Percentiles rank a stretch among this genome's conserved stretches.
Conservation (phyloP, 306 rosid species). For the Lathyrus aphaca region DNA sequence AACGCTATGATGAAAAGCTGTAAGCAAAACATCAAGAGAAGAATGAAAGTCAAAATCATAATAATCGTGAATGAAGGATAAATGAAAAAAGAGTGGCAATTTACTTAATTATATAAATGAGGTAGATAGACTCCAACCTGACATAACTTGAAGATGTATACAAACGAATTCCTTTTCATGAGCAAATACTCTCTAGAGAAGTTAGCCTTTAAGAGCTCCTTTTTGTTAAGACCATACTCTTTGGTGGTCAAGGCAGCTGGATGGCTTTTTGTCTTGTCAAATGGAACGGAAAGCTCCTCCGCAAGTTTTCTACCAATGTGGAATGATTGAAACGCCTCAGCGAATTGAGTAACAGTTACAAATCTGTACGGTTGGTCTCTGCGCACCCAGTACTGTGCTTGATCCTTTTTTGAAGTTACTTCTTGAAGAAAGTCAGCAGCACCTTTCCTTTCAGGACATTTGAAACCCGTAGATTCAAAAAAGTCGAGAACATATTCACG, state of each 20-base stretch:
- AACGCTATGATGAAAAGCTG: conserved; percentile 61
- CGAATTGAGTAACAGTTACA: conserved; percentile 50
- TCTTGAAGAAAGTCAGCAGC: conserved; percentile 67
- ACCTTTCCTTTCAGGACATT: conserved; percentile 62
- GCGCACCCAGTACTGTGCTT: conserved; percentile 57
- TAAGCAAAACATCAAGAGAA: conserved; percentile 30
- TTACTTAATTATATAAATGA: not conserved
- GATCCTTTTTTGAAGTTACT: conserved; percentile 63
- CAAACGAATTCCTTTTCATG: conserved; percentile 58
- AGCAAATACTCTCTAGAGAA: conserved; percentile 57
- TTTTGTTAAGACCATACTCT: conserved; percentile 51
- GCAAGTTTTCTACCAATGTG: conserved; percentile 44
- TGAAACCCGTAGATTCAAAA: conserved; percentile 56
- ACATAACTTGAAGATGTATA: conserved; percentile 49
- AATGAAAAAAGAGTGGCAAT: not conserved
- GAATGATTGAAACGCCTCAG: conserved; percentile 55
- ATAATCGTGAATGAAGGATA: not conserved
- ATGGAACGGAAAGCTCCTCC: conserved; percentile 44
- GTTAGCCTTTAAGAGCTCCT: conserved; percentile 58
- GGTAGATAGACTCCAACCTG: conserved; percentile 41
- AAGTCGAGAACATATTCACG: conserved; percentile 53
- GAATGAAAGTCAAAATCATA: not conserved
- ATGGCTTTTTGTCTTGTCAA: too few relatives aligned
- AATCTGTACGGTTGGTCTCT: conserved; percentile 47
- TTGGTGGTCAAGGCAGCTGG: conserved; percentile 38